phyloP scores from a whole-genome alignment of 495 filamentous ascomycete genomes.

The Tuber borchii region DNA sequence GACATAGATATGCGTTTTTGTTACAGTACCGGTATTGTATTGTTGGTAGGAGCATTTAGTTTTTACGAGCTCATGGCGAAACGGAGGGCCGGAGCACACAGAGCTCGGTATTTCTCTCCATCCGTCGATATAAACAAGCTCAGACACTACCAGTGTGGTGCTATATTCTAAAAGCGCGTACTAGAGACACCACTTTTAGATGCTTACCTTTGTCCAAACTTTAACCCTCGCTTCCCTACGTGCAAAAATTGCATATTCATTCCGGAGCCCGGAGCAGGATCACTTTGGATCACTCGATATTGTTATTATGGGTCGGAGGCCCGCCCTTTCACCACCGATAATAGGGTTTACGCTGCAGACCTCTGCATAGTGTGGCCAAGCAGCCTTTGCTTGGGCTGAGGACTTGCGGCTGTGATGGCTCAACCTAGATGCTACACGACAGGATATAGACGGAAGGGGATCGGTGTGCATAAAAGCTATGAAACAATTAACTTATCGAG shows the following conservation, averaged over 20 bases:
- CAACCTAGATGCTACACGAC: background rate
- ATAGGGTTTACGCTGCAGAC: background rate
- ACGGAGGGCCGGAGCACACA: background rate
- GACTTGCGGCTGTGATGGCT: background rate
- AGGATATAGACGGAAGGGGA: background rate
- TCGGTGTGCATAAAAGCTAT: background rate
- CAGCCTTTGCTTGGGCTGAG: background rate
- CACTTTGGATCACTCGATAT: background rate
- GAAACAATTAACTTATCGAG: background rate
- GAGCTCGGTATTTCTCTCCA: background rate
- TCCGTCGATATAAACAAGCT: background rate
- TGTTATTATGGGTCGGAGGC: background rate
- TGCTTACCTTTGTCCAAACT: background rate
- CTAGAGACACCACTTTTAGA: background rate
- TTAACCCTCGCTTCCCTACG: background rate
- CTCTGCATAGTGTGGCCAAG: background rate
- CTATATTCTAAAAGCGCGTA: background rate
- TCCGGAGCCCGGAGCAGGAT: background rate
- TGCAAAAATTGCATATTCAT: background rate
- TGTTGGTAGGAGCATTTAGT: background rate
- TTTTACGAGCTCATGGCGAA: background rate
- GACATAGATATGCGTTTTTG: background rate
- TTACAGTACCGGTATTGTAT: background rate
- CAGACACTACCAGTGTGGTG: background rate
- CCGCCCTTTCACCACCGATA: background rate